phyloP scores from a whole-genome alignment of 2,329 filamentous ascomycete genomes.

The Botryotinia calthae region DNA sequence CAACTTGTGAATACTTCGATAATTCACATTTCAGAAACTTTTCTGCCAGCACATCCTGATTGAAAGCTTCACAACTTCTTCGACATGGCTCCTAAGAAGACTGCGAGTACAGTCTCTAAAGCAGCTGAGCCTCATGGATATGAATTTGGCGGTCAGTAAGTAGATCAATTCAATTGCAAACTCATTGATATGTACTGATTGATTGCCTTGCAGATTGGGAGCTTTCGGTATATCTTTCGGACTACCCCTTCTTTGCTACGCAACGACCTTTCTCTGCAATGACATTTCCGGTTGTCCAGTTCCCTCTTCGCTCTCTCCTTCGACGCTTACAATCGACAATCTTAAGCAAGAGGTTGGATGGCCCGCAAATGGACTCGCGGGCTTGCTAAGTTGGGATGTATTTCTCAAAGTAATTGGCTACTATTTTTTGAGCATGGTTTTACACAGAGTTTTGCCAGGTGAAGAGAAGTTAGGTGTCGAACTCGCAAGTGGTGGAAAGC shows the following conservation, averaged over 20 bases:
- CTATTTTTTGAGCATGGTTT: constrained; percentile 70
- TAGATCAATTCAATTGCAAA: constrained; percentile 7
- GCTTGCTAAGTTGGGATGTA: constrained; percentile 67
- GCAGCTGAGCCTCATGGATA: constrained; percentile 36
- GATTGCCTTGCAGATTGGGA: constrained; percentile 58
- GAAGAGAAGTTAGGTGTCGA: constrained; percentile 67
- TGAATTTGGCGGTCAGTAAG: constrained; percentile 40
- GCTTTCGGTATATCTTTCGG: constrained; percentile 75
- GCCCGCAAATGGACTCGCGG: constrained; percentile 67
- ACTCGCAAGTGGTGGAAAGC: constrained; percentile 66
- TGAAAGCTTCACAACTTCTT: not conserved
- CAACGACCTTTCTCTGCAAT: constrained; percentile 84
- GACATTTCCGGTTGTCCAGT: constrained; percentile 88
- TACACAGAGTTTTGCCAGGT: constrained; percentile 76
- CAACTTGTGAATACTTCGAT: not conserved
- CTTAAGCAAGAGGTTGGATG: constrained; percentile 81
- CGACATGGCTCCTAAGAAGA: constrained; percentile 32
- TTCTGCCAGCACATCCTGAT: not conserved
- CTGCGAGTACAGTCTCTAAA: constrained; percentile 23
- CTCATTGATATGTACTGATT: not conserved
- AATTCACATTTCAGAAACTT: not conserved
- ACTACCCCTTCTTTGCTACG: constrained; percentile 75
- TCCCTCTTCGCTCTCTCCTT: constrained; percentile 73
- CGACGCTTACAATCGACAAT: constrained; percentile 65
- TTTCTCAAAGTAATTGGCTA: constrained; percentile 72